phyloP scores from a whole-genome alignment of 2,329 filamentous ascomycete genomes.

The Fusarium udum region DNA sequence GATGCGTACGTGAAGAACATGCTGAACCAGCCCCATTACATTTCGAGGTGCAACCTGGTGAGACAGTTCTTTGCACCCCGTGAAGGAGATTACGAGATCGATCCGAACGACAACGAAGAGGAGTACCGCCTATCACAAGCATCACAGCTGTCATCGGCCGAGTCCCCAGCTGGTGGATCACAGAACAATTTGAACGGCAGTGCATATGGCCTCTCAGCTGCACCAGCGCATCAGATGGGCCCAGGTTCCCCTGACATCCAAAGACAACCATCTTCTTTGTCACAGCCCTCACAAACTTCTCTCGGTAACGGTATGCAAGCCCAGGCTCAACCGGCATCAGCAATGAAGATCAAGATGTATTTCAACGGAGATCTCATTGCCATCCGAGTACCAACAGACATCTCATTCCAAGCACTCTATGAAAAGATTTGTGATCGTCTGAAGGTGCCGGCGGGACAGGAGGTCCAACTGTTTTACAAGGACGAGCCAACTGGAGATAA shows the following conservation, averaged over 20 bases:
- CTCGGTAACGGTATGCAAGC: constrained; percentile 58
- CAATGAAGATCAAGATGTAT: constrained; percentile 94
- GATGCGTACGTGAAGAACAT: constrained; percentile 97
- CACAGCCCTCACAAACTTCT: constrained; percentile 57
- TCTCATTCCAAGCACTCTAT: constrained; percentile 79
- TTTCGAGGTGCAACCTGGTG: constrained; percentile 84
- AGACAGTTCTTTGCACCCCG: constrained; percentile 91
- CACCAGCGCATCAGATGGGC: constrained; percentile 54
- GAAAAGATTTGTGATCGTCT: constrained; percentile 87
- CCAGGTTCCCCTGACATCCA: constrained; percentile 43
- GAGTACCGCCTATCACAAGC: constrained; percentile 79
- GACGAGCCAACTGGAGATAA: constrained; percentile 83
- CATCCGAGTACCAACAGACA: constrained; percentile 85
- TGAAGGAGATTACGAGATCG: constrained; percentile 92
- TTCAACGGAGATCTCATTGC: constrained; percentile 93
- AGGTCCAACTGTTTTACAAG: constrained; percentile 83
- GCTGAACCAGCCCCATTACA: constrained; percentile 82
- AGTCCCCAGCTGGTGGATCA: constrained; percentile 68
- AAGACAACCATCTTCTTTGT: constrained; percentile 40
- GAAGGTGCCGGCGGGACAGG: constrained; percentile 74
- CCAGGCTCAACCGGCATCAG: constrained; percentile 52
- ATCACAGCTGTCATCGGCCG: constrained; percentile 73
- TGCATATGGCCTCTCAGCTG: constrained; percentile 64
- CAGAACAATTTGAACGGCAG: constrained; percentile 69
- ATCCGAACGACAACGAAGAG: constrained; percentile 76